phyloP scores from a whole-genome alignment of 2,329 filamentous ascomycete species.

The Stromatinia cepivora region DNA sequence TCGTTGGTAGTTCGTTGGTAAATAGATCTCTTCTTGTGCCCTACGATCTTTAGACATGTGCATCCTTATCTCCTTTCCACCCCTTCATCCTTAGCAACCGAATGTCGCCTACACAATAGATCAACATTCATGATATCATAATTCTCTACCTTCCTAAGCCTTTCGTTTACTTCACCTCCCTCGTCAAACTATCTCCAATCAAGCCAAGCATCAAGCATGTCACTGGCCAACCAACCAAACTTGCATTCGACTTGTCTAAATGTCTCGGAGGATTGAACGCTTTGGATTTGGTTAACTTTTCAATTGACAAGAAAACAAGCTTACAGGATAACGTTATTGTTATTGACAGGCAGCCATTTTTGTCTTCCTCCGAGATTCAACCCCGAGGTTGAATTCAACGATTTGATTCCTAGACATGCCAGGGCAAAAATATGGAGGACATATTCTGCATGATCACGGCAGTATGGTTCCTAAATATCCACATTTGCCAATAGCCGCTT shows the following conservation, averaged over 20 bases:
- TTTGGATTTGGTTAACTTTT: slow-evolving; percentile 1
- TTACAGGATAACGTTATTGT: not conserved
- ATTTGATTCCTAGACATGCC: not conserved
- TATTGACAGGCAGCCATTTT: slow-evolving; percentile 10
- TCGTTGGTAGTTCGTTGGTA: not conserved
- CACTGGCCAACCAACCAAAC: slow-evolving; percentile 11
- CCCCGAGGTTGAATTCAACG: not conserved
- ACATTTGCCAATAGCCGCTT: slow-evolving; percentile 7
- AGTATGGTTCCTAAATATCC: not conserved
- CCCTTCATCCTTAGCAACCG: not conserved
- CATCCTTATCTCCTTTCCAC: not conserved
- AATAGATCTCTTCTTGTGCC: not conserved
- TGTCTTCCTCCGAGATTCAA: slow-evolving; percentile 1
- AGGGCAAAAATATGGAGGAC: not conserved
- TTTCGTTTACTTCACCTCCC: not conserved
- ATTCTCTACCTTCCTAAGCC: not conserved
- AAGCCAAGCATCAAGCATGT: slow-evolving; percentile 18
- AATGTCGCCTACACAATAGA: not conserved
- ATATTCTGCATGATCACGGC: not conserved
- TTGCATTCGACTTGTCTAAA: slow-evolving; percentile 4
- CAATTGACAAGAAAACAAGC: slow-evolving; percentile 9
- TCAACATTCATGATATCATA: slow-evolving; percentile 15
- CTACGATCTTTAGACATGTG: not conserved
- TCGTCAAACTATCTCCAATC: slow-evolving; percentile 2
- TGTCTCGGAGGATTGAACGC: slow-evolving; percentile 15